Percentiles rank a stretch among this genome's conserved stretches.
Conservation (phyloP, 768 basidiomycete genomes). For the Boletus fagicola region DNA sequence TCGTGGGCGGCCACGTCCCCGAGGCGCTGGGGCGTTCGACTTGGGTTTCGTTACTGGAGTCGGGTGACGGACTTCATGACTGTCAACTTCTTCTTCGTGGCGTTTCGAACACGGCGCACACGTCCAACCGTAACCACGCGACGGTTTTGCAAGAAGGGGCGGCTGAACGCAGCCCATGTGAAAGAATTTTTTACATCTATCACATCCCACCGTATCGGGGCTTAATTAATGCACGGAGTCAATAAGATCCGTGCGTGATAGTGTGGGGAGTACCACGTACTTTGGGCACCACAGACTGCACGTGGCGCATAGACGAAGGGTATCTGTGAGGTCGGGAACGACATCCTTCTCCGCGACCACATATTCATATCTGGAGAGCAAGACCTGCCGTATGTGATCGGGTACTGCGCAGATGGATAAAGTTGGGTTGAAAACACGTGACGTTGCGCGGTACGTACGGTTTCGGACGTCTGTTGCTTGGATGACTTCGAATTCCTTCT, state of each 20-base stretch:
- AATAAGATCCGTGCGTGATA: constrained; percentile 19
- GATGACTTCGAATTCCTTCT: constrained; percentile 96
- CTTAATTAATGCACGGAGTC: constrained; percentile 41
- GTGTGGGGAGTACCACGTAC: constrained; percentile 43
- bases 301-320: constrained; percentile 78
- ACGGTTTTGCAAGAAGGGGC: constrained; percentile 86
- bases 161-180: constrained; percentile 95
- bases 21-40: constrained; percentile 68
- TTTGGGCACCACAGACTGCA: constrained; percentile 89
- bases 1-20: constrained; percentile 73
- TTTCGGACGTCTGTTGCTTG: constrained; percentile 84
- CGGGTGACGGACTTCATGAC: constrained; percentile 62
- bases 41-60: constrained; percentile 57
- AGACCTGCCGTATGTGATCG: constrained; percentile 70
- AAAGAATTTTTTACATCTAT: constrained; percentile 89
- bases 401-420: constrained; percentile 56
- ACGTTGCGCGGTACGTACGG: constrained; percentile 50
- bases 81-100: constrained; percentile 84
- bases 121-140: constrained; percentile 96
- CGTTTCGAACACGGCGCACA: constrained; percentile 89
- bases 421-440: constrained; percentile 19
- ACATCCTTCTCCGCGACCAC: constrained; percentile 94
- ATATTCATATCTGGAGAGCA: constrained; percentile 87
- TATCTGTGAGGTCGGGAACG: constrained; percentile 85
- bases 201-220: constrained; percentile 83